These are phyloP conservation scores for Pseudognaphalium luteoalbum DNA, from an alignment of 129 eudicot species.

Conservation along the genomic window DNA sequence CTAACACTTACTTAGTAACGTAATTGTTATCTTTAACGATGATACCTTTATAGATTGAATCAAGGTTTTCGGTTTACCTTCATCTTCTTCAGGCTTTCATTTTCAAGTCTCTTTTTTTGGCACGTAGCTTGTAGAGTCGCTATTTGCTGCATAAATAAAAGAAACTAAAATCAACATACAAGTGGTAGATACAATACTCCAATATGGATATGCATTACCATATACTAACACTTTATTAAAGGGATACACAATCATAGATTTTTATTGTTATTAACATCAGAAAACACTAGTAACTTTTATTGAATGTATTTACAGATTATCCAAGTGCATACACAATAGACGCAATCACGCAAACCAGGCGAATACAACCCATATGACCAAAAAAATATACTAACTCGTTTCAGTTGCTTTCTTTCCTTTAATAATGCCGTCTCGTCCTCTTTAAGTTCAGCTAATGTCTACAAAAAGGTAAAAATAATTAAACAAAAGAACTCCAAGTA, in stretches of 20 bases:
- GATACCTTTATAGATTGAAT: too few species aligned
- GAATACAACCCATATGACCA: not conserved
- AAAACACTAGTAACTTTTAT: not conserved
- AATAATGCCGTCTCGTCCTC: conserved; percentile 34
- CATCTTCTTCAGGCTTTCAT: conserved; percentile 40
- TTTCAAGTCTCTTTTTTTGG: conserved; percentile 30
- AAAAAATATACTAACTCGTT: conserved; percentile 27
- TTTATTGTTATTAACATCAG: not conserved
- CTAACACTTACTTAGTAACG: too few species aligned
- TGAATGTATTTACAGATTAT: not conserved
- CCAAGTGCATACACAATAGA: not conserved
- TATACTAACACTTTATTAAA: not conserved
- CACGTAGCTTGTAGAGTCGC: conserved; percentile 30
- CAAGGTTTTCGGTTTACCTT: conserved; percentile 28
- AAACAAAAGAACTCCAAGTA: not conserved
- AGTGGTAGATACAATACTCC: not conserved
- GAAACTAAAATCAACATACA: conserved; percentile 4
- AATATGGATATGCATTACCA: not conserved
- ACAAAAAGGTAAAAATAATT: not conserved
- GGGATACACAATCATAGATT: not conserved
- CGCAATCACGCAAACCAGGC: not conserved
- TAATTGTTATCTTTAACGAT: too few species aligned
- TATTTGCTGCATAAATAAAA: conserved; percentile 33
- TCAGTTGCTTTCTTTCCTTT: conserved; percentile 44
- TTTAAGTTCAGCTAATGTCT: conserved; percentile 46